Evolutionary conservation across 2,329 filamentous ascomycete species (phyloP).

Genomic region (Cercospora nicotianae): DNA sequence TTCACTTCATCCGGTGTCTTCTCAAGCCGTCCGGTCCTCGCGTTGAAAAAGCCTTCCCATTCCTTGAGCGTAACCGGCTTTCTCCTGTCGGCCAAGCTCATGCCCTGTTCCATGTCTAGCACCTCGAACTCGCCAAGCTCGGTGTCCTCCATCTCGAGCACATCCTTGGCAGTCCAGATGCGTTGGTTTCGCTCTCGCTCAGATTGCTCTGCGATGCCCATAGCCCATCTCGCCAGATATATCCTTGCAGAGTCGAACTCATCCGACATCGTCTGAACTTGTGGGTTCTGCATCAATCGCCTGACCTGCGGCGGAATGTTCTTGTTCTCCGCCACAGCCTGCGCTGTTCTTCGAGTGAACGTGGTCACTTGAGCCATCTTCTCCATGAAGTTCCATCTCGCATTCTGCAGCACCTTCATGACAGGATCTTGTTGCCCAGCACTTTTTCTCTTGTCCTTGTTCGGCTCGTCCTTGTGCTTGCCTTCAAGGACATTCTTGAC

Average conservation of each 20-base stretch:
- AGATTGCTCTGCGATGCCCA: constrained; percentile 97
- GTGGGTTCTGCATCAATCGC: constrained; percentile 81
- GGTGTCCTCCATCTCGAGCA: constrained; percentile 90
- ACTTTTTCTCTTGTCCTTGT: constrained; percentile 35
- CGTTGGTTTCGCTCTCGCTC: constrained; percentile 81
- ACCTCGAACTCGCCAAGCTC: constrained; percentile 96
- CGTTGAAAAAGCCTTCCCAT: constrained; percentile 89
- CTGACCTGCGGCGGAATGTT: constrained; percentile 86
- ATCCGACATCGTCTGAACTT: constrained; percentile 92
- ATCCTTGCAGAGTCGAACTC: constrained; percentile 96
- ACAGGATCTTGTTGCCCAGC: constrained; percentile 77
- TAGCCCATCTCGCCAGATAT: constrained; percentile 94
- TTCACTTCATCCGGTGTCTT: constrained; percentile 91
- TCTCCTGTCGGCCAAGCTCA: constrained; percentile 74
- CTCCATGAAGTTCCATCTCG: constrained; percentile 93
- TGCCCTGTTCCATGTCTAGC: constrained; percentile 71
- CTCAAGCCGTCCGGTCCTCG: constrained; percentile 68
- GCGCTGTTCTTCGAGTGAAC: constrained; percentile 86
- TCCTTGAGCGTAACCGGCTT: constrained; percentile 77
- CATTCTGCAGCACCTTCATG: constrained; percentile 90
- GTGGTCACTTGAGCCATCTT: constrained; percentile 97
- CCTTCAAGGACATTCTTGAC: constrained; percentile 45
- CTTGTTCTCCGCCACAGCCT: constrained; percentile 88
- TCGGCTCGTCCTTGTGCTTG: constrained; percentile 39
- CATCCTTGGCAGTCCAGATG: constrained; percentile 90